These are phyloP conservation scores for Termitomyces sp. DNA, from an alignment of 768 basidiomycete genomes.

Conservation along the genomic window DNA sequence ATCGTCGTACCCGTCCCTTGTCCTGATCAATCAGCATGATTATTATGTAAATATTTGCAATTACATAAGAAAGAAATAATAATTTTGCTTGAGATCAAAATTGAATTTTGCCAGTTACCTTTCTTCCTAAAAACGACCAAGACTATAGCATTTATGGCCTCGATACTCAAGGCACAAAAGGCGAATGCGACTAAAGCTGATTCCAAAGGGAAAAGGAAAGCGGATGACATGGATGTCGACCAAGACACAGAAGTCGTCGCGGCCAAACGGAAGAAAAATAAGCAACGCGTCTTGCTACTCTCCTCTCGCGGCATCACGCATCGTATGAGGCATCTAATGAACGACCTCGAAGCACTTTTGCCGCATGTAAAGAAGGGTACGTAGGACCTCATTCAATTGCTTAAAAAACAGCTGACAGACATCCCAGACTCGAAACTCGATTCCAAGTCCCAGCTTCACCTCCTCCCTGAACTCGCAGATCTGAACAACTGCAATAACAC, in stretches of 20 bases:
- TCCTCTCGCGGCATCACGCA: conserved; percentile 94
- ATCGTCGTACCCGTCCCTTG: conserved; percentile 4
- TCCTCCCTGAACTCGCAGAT: conserved; percentile 95
- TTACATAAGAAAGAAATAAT: conserved; percentile 1
- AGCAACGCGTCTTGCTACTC: conserved; percentile 90
- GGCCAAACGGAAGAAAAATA: conserved; percentile 72
- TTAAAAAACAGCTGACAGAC: background rate
- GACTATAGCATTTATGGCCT: conserved; percentile 46
- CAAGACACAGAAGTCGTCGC: conserved; percentile 28
- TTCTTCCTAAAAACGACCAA: background rate
- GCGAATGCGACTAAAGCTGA: conserved; percentile 50
- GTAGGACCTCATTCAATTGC: conserved; percentile 15
- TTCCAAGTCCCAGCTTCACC: conserved; percentile 89
- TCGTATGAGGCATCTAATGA: conserved; percentile 97
- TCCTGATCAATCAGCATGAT: background rate
- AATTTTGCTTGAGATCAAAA: conserved; percentile 1
- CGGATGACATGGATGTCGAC: conserved; percentile 55
- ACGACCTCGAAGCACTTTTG: conserved; percentile 82
- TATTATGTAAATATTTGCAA: conserved; percentile 1
- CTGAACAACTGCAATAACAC: conserved; percentile 97
- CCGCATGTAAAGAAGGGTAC: conserved; percentile 97
- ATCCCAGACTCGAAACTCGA: conserved; percentile 90
- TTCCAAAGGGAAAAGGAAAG: conserved; percentile 60
- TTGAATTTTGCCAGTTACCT: background rate
- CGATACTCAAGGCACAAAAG: conserved; percentile 59